Evolutionary conservation across 106 monocot genomes (phyloP).

Genomic region (Allium cepa): DNA sequence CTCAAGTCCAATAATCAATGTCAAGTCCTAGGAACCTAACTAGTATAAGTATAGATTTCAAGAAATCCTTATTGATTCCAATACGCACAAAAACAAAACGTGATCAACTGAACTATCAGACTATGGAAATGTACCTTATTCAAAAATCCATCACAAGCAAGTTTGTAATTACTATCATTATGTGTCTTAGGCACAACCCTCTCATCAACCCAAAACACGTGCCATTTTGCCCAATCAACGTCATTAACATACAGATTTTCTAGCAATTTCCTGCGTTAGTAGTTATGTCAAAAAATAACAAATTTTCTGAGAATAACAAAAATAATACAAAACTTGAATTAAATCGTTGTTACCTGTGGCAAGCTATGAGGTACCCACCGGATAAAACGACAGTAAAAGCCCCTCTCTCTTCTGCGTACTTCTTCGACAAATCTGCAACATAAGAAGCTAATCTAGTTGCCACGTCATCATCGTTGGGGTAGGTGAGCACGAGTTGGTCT

Average conservation of each 20-base stretch:
- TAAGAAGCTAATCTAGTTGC: constrained; percentile 55
- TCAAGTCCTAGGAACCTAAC: too few relatives aligned
- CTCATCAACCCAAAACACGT: constrained; percentile 96
- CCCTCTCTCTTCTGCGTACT: constrained; percentile 43
- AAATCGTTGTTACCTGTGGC: constrained; percentile 40
- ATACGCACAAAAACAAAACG: too few relatives aligned
- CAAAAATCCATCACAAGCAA: constrained; percentile 69
- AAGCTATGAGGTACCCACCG: constrained; percentile 78
- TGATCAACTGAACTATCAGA: too few relatives aligned
- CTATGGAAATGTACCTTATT: constrained; percentile 41
- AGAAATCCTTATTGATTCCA: too few relatives aligned
- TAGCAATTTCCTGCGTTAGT: constrained; percentile 53
- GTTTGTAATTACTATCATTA: constrained; percentile 84
- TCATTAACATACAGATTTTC: constrained; percentile 60
- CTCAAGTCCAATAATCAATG: too few relatives aligned
- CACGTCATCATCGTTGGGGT: constrained; percentile 59
- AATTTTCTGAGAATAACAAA: not conserved
- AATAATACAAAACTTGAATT: not conserved
- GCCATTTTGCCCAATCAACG: constrained; percentile 82
- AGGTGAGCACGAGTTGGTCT: constrained; percentile 28
- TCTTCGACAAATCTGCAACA: constrained; percentile 55
- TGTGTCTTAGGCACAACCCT: constrained; percentile 79
- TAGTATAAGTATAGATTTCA: too few relatives aligned
- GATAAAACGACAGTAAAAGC: constrained; percentile 82
- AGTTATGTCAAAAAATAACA: not conserved